Base-by-base conservation (phyloP, 352 stramenopile species). In the Thalassiosira oceanica region DNA sequence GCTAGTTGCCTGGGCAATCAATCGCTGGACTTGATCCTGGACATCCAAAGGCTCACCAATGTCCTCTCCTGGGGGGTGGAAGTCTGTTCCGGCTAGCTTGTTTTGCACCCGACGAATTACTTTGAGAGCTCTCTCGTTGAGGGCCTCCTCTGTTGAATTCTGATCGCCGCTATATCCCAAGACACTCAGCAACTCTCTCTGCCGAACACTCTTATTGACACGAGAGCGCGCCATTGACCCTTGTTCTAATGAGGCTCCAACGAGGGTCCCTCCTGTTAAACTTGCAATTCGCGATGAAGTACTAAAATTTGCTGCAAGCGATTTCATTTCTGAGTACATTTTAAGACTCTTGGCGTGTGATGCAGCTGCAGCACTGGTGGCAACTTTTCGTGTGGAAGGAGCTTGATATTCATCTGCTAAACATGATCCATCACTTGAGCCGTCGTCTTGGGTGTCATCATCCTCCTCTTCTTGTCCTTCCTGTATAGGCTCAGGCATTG, bases 31-130 rank as follows among this genome's bases (percentile, higher is more conserved):
- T 83, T 99, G 97, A 15, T 95, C 86, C 33, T 87, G 67, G 2
- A 96, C 91, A 51, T 89, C 83, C 29, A 95, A 68, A 11, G 80
- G 60, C n/a, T 88, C 74, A 16, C 53, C 61, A 33, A 53, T 26
- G 31, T 72, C 66, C 28, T 85, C 82, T 6, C 75, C 60, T 1
- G 66, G 44, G 39, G 78, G 73, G 16, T 81, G 78, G 72, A 99
- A 99, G 80, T 99, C 97, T 7, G 94, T 94, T 2, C 97, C 97
- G 5, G 93, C 98, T 21, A 99, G 90, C 78, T 99, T 99, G 55
- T 97, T 94, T 69, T 99, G 95, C 33, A 99, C 95, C n/a, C 97
- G 92, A 37, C 90, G 85, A 72, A 99, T 97, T 39, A 99, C 96
- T 6, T 95, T 95, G 13, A 98, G 86, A 0, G 95, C 95, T 67